Base-by-base conservation (phyloP, 2,329 filamentous ascomycete genomes). In the Metarhizium sp. region DNA sequence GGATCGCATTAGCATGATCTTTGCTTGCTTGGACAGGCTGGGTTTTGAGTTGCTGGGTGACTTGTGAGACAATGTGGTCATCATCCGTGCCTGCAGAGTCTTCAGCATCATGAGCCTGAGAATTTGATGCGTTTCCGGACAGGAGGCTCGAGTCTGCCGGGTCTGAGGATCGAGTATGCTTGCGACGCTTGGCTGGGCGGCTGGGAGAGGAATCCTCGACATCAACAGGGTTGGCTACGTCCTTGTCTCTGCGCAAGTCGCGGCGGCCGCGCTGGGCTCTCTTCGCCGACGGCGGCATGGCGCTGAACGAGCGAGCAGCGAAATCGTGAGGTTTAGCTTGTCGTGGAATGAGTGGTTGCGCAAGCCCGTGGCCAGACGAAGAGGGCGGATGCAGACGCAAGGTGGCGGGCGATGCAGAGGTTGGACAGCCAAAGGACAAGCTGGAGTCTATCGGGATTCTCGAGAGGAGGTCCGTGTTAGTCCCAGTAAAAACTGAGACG, bases 151-250 rank as follows among this genome's bases (percentile, higher is more conserved):
- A 50, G 51, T 52, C 58, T 52, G 58, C 46, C 32, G 57, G 29
- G 45, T 55, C 48, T 42, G 60, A 55, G 42, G 60, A 62, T 6
- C 43, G 51, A 34, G 58, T 80, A 76, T 80, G 82, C 73, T 78
- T 85, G 71, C 82, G 79, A 64, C 82, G 81, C 73, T 86, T 86
- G 11, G 77, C 72, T n/a, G 82, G 82, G 54, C 81, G 78, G 57
- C 76, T 79, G 14, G 82, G 82, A 4, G 82, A 85, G 30, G 81
- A 81, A 50, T 78, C 74, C 47, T 79, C 75, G 51, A 67, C 71
- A 48, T 79, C 74, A 46, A 62, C 59, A 46, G 66, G 64, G 54
- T 66, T 58, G 32, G 67, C 62, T 47, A 66, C 63, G 48, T 69
- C 66, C 53, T 67, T 66, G 60, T 69, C 68, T 59, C 69, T 70